Percentiles rank a stretch among this genome's conserved stretches.
Evolutionary conservation across 352 stramenopile species (phyloP).

Genomic region (Globisporangium spinosum): DNA sequence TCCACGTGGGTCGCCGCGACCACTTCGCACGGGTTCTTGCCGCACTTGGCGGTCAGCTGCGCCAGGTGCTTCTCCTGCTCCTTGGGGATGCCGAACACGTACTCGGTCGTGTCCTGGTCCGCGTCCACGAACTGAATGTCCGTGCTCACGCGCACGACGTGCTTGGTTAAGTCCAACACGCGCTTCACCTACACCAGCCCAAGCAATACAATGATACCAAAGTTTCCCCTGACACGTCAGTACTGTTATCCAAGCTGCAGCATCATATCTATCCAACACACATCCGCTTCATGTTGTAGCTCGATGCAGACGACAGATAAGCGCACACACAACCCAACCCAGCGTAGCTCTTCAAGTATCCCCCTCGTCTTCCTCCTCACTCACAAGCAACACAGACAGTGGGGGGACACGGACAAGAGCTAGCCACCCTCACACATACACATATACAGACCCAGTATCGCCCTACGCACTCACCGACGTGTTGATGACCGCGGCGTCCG

Average conservation of each 20-base stretch:
- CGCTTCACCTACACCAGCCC: slow-evolving; percentile 52
- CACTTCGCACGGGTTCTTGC: slow-evolving; percentile 68
- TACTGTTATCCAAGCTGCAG: not conserved
- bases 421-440: not conserved
- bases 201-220: not conserved
- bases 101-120: slow-evolving; percentile 50
- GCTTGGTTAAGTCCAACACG: slow-evolving; percentile 73
- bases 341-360: not conserved
- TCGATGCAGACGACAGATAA: not conserved
- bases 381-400: not conserved
- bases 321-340: not conserved
- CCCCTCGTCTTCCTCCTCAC: not conserved
- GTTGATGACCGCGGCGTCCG: slow-evolving; percentile 61
- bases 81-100: slow-evolving; percentile 60
- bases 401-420: slow-evolving; percentile 3
- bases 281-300: not conserved
- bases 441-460: not conserved
- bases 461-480: slow-evolving; percentile 39
- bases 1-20: slow-evolving; percentile 36
- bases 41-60: slow-evolving; percentile 65
- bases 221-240: not conserved
- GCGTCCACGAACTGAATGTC: slow-evolving; percentile 75
- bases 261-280: not conserved
- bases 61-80: slow-evolving; percentile 50
- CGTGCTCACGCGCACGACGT: slow-evolving; percentile 71